Conservation (phyloP, 257 asterid genomes). For the Orobanche coerulescens region DNA sequence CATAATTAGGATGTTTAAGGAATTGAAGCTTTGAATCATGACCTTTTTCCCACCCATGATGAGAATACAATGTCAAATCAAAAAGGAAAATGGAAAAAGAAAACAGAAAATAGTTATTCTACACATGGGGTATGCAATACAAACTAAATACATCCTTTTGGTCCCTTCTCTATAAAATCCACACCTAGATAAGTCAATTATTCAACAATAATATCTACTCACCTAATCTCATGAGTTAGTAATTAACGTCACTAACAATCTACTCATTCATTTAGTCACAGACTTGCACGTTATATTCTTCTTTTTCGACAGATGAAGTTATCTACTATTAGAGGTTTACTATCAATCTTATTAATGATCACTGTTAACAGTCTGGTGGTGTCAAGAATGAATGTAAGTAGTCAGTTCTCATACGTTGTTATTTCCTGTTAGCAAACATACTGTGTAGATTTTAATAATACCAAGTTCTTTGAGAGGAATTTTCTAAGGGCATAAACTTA, state of each 20-base stretch:
- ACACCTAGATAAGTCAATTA: background rate
- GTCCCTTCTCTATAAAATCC: constrained; percentile 3
- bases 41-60: background rate
- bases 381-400: background rate
- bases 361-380: background rate
- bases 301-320: background rate
- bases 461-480: too few species aligned
- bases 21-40: background rate
- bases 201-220: background rate
- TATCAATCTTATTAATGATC: background rate
- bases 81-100: background rate
- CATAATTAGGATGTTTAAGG: background rate
- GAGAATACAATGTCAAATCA: background rate
- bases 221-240: background rate
- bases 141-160: background rate
- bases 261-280: background rate
- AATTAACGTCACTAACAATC: background rate
- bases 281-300: background rate
- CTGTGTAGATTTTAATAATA: too few species aligned
- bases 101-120: background rate
- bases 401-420: background rate
- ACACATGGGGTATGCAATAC: background rate
- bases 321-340: background rate
- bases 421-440: too few species aligned
- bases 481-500: too few species aligned